Percentiles rank a stretch among this genome's conserved stretches.
Conservation (phyloP, 768 basidiomycete species). For the Serpula lacrymans region DNA sequence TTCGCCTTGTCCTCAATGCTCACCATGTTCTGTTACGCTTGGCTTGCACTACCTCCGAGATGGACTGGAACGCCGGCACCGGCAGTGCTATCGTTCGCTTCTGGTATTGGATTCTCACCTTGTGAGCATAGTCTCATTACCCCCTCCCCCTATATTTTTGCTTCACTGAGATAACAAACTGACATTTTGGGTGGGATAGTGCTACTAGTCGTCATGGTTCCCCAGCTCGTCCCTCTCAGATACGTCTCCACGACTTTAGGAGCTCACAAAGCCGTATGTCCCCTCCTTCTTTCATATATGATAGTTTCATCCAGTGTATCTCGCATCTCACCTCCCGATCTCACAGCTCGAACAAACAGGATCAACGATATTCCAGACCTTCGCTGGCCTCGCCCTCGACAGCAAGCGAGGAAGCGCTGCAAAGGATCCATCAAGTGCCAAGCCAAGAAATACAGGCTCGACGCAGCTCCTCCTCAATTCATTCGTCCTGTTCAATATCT, state of each 20-base stretch:
- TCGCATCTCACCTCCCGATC: slow-evolving; percentile 1
- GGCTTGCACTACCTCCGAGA: slow-evolving; percentile 60
- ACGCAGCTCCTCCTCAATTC: slow-evolving; percentile 54
- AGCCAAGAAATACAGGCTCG: slow-evolving; percentile 24
- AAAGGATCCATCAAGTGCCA: slow-evolving; percentile 15
- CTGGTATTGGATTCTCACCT: slow-evolving; percentile 74
- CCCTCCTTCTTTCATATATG: background rate
- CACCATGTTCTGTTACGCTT: slow-evolving; percentile 59
- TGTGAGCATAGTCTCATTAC: slow-evolving; percentile 35
- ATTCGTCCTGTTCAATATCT: slow-evolving; percentile 53
- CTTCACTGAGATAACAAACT: slow-evolving; percentile 6
- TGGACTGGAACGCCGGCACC: slow-evolving; percentile 59
- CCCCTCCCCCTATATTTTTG: background rate
- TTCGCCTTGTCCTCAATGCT: slow-evolving; percentile 55
- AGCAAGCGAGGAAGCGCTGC: slow-evolving; percentile 26
- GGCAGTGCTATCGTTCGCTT: slow-evolving; percentile 56
- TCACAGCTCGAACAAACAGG: slow-evolving; percentile 71
- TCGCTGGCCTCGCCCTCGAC: slow-evolving; percentile 70
- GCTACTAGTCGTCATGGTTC: slow-evolving; percentile 70
- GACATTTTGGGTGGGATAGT: too few species aligned
- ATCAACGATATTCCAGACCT: slow-evolving; percentile 66
- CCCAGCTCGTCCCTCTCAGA: slow-evolving; percentile 63
- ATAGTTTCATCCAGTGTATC: background rate
- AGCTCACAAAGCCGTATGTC: slow-evolving; percentile 70
- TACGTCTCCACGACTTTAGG: slow-evolving; percentile 79